These are phyloP conservation scores for Cercospora sojina DNA, from an alignment of 2,329 filamentous ascomycete species.

Conservation along the genomic window DNA sequence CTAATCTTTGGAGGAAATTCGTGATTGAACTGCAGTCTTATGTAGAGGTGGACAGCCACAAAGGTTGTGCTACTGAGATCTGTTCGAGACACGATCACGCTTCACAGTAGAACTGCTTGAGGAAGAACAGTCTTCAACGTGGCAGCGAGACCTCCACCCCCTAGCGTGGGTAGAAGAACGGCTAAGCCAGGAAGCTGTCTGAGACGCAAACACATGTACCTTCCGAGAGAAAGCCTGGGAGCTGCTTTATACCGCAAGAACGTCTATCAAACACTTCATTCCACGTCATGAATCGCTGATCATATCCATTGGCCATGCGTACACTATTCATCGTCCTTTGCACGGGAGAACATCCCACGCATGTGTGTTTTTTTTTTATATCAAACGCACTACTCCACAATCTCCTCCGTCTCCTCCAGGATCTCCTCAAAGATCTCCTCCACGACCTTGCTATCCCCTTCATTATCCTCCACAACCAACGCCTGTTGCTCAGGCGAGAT, in stretches of 20 bases:
- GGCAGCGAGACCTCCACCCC: too few species aligned
- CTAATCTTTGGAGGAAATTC: too few species aligned
- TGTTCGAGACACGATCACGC: too few species aligned
- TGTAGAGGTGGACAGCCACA: too few species aligned
- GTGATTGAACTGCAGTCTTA: too few species aligned
- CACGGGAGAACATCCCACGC: background rate
- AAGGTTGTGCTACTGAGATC: too few species aligned
- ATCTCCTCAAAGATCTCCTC: conserved; percentile 89
- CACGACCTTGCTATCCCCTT: conserved; percentile 54
- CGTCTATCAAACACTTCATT: conserved; percentile 2
- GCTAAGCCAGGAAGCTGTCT: too few species aligned
- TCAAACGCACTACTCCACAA: conserved; percentile 44
- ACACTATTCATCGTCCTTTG: background rate
- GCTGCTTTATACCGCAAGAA: background rate
- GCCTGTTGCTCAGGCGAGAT: conserved; percentile 64
- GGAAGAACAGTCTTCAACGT: too few species aligned
- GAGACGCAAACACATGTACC: too few species aligned
- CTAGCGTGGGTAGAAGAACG: too few species aligned
- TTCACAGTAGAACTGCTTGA: too few species aligned
- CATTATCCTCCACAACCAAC: conserved; percentile 52
- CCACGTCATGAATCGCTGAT: conserved; percentile 3
- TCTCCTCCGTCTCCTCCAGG: conserved; percentile 83
- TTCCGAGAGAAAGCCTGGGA: background rate
- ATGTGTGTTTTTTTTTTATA: too few species aligned
- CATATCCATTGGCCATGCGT: background rate